Conservation (phyloP, 2,329 filamentous ascomycete genomes). For the Metarhizium humberi region DNA sequence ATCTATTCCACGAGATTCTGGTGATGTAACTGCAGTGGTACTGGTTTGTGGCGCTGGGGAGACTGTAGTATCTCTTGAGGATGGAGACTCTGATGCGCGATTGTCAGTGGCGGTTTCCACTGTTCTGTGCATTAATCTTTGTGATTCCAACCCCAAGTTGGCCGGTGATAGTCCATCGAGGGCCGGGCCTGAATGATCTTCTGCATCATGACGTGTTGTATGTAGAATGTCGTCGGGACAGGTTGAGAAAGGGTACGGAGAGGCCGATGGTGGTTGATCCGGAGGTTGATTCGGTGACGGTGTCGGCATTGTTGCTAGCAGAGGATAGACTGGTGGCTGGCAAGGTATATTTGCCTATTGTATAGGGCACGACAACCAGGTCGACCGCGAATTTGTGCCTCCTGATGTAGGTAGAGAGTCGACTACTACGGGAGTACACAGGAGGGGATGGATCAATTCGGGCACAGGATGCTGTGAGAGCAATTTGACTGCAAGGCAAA, state of each 20-base stretch:
- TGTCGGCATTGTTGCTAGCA: constrained; percentile 30
- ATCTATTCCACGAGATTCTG: constrained; percentile 20
- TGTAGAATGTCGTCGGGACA: constrained; percentile 33
- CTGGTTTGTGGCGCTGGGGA: constrained; percentile 31
- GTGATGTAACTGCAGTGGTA: constrained; percentile 23
- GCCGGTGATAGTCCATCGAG: constrained; percentile 14
- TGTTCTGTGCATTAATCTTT: neutral
- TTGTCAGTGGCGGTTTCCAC: constrained; percentile 9
- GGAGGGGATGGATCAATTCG: neutral
- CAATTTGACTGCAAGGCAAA: neutral
- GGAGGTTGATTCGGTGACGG: constrained; percentile 33
- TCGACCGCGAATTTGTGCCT: neutral
- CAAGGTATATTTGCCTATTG: neutral
- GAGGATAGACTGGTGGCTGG: neutral
- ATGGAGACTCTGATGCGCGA: constrained; percentile 17
- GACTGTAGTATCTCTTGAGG: constrained; percentile 31
- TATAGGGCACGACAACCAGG: neutral
- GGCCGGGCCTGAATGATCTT: constrained; percentile 11
- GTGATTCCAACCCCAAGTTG: constrained; percentile 8
- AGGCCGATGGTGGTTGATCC: constrained; percentile 24
- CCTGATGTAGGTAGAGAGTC: neutral
- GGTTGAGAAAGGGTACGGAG: constrained; percentile 29
- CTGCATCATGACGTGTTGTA: constrained; percentile 14
- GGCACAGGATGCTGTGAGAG: neutral
- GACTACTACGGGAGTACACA: neutral